phyloP scores from a whole-genome alignment of 371 early-diverging fungal species.

The Actinomortierella wolfii region DNA sequence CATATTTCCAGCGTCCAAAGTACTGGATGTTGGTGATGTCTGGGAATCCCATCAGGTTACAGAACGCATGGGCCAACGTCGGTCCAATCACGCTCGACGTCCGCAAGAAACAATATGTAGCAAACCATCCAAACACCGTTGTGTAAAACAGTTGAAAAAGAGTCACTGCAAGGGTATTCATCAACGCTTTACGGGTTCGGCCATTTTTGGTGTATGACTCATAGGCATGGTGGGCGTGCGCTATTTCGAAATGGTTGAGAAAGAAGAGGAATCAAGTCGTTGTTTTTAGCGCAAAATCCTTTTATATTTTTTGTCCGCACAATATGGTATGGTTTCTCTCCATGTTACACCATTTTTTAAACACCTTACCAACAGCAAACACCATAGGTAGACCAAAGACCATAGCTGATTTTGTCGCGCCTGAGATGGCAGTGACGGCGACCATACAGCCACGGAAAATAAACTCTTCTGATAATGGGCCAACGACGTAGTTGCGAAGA shows the following conservation, averaged over 20 bases:
- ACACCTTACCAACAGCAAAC: slow-evolving; percentile 37
- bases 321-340: too few species aligned
- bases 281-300: too few species aligned
- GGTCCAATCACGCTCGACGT: slow-evolving; percentile 31
- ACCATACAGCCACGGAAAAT: slow-evolving; percentile 37
- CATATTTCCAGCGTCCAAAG: slow-evolving; percentile 25
- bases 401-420: slow-evolving; percentile 13
- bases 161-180: slow-evolving; percentile 9
- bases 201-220: slow-evolving; percentile 24
- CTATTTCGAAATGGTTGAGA: slow-evolving; percentile 2
- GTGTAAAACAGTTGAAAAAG: slow-evolving; percentile 24
- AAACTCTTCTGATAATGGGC: slow-evolving; percentile 37
- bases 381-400: slow-evolving; percentile 37
- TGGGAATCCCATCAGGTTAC: slow-evolving; percentile 39
- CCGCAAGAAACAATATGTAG: slow-evolving; percentile 28
- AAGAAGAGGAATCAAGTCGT: not conserved
- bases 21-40: slow-evolving; percentile 24
- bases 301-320: too few species aligned
- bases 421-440: slow-evolving; percentile 17
- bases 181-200: slow-evolving; percentile 23
- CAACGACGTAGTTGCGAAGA: slow-evolving; percentile 31
- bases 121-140: slow-evolving; percentile 41
- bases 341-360: not conserved
- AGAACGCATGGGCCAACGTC: slow-evolving; percentile 24
- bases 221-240: slow-evolving; percentile 33